Evolutionary conservation across 1,284 basidiomycete genomes (phyloP), one percentile per base, ranked within the genome.

Genomic region (Sporisorium graminicola): DNA sequence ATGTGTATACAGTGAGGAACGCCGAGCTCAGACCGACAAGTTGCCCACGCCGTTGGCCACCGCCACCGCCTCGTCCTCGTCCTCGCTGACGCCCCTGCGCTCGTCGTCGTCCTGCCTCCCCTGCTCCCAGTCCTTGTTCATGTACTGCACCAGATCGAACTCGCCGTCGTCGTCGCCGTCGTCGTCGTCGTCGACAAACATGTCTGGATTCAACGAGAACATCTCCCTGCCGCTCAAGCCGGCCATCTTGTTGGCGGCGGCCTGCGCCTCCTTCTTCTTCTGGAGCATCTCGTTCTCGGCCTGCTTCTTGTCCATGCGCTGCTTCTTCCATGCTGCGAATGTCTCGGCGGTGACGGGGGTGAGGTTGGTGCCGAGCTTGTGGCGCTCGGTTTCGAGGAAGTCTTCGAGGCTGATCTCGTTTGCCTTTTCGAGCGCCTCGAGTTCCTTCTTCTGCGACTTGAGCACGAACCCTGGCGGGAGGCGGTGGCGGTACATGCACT

Each of bases 331-430:
- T 58, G 90, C 89, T 0, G 94, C 92, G 84, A 99, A 99, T 0
- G 92, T 88, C 86, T 99, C 97, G 7, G 90, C 90, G 0, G 95
- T 99, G n/a, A 98, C 94, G 0, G 96, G 97, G 9, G 97, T 99
- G 55, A 98, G 88, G 82, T 95, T 83, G 26, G 71, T 26, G 3
- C 83, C 83, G 3, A 85, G 71, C 60, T 84, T 83, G 88, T 99
- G 96, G 60, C 96, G 91, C 92, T 97, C 94, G 90, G 98, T 95
- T 88, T 99, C 96, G 66, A 99, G 86, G 88, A 99, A 99, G 79
- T 99, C 97, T 86, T 99, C 96, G 58, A 99, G 84, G 70, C 93
- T 94, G 85, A 99, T 98, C 58, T 90, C 88, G 78, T 82, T 84
- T 22, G 94, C 93, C 49, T 92, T 93, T 86, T 95, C 95, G 40